These are phyloP conservation scores for Fomitopsis palustris DNA, from an alignment of 1,284 basidiomycete genomes.

Conservation along the genomic window DNA sequence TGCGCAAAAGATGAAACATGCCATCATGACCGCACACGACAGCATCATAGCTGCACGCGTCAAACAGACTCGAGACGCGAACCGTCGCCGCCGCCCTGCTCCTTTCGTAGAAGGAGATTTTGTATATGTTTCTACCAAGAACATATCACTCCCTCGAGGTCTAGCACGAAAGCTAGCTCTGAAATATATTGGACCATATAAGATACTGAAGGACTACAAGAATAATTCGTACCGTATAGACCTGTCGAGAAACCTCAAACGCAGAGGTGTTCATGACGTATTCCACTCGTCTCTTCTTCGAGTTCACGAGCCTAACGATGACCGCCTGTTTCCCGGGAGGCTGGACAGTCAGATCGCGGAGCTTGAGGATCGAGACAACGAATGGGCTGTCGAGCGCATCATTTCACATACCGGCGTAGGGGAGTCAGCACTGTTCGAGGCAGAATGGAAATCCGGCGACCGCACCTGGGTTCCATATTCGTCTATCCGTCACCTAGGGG, in stretches of 20 bases:
- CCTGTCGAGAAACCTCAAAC: slow-evolving; percentile 19
- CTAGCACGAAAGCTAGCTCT: slow-evolving; percentile 21
- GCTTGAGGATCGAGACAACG: slow-evolving; percentile 13
- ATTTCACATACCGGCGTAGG: slow-evolving; percentile 23
- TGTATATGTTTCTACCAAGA: slow-evolving; percentile 11
- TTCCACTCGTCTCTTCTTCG: no score
- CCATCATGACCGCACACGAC: slow-evolving; percentile 19
- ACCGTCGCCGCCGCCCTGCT: slow-evolving; percentile 8
- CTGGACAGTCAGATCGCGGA: slow-evolving; percentile 14
- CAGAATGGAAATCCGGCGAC: slow-evolving; percentile 32
- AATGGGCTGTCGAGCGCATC: slow-evolving; percentile 31
- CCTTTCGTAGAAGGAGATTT: slow-evolving; percentile 20
- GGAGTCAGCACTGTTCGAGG: slow-evolving; percentile 24
- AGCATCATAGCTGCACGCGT: slow-evolving; percentile 18
- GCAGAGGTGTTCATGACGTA: slow-evolving; percentile 22
- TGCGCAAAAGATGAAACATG: slow-evolving; percentile 5
- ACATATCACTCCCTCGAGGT: no score
- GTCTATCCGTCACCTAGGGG: no score
- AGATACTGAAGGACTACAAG: neutral
- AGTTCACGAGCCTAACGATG: no score
- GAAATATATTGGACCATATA: slow-evolving; percentile 23
- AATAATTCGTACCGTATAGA: slow-evolving; percentile 21
- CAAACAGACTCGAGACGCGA: slow-evolving; percentile 14
- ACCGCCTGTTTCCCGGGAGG: slow-evolving; percentile 25
- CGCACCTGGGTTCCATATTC: slow-evolving; percentile 27